Evolutionary conservation across 148 eudicot genomes (phyloP), one percentile per base, ranked within the genome.

Genomic region (Rhododendron henanense): DNA sequence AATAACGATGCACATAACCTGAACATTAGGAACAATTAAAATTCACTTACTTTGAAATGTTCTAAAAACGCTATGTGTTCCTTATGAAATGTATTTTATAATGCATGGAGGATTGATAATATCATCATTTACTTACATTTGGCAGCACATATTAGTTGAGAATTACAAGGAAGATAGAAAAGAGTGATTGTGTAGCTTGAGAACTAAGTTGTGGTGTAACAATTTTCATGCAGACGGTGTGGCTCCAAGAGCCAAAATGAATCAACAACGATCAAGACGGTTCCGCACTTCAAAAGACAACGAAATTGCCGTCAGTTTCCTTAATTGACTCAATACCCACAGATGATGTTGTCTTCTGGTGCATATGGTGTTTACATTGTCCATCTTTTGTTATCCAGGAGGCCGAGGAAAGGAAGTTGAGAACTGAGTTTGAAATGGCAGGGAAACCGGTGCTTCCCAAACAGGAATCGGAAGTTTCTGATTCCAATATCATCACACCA

Each of bases 361-460:
- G 45, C 45, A 41, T 78, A 23, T 57, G 10, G 37, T 19, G 10
- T 13, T 31, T 5, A 28, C 61, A 14, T 55, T 41, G 41, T 44
- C 7, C 14, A 41, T 28, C 8, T 35, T 47, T 16, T 33, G 16
- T 44, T 82, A 18, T 73, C 31, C 65, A 93, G 94, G 93, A 93
- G 23, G 59, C 65, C n/a, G 90, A 90, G 76, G 93, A 91, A 69
- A 81, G 86, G 0, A 87, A 84, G 39, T 19, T 93, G 71, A 79
- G 89, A 53, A 78, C 31, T 9, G 65, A 87, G 57, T 93, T 87
- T 35, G 87, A 85, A 35, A 45, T 47, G 57, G 81, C 89, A 76
- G 94, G 94, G 1, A 90, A 86, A 81, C n/a, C 35, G 6, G 83
- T 91, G 74, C 41, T 90, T 3, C 93, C 93, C 0, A 90, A 86